A percentile compares a stretch with the other conserved stretches of the same genome.
These are phyloP conservation scores for Sicyos edulis DNA, from an alignment of 306 rosid genomes.

Conservation along the genomic window DNA sequence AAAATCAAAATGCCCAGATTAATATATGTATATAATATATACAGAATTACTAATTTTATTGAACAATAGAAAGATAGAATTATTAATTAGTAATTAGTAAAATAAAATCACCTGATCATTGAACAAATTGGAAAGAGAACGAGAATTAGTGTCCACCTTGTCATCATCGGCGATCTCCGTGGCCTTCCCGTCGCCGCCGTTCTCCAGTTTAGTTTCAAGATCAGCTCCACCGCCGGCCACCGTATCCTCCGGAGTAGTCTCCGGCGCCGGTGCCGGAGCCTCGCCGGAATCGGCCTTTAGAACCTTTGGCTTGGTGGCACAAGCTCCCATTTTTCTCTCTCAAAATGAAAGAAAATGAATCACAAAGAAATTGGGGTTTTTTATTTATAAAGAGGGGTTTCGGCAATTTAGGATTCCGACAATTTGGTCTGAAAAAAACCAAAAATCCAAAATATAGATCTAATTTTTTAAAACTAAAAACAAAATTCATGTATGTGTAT, in stretches of 20 bases:
- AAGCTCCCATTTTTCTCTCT: conserved; percentile 17
- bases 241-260: not conserved
- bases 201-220: not conserved
- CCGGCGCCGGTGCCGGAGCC: not conserved
- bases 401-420: not conserved
- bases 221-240: not conserved
- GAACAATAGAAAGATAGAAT: too few relatives aligned
- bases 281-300: not conserved
- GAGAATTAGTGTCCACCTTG: conserved; percentile 8
- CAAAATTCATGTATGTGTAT: too few relatives aligned
- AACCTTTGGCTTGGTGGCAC: conserved; percentile 22
- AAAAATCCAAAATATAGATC: too few relatives aligned
- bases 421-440: too few relatives aligned
- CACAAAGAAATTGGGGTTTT: not conserved
- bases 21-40: too few relatives aligned
- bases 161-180: conserved; percentile 18
- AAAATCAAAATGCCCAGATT: not conserved
- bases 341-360: not conserved
- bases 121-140: conserved; percentile 17
- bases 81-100: too few relatives aligned
- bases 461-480: too few relatives aligned
- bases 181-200: not conserved
- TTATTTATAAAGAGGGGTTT: conserved; percentile 5
- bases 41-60: too few relatives aligned
- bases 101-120: not conserved